Evolutionary conservation across 2,329 filamentous ascomycete genomes (phyloP), one percentile per base, ranked within the genome.

Genomic region (Microcyclosporella mali): DNA sequence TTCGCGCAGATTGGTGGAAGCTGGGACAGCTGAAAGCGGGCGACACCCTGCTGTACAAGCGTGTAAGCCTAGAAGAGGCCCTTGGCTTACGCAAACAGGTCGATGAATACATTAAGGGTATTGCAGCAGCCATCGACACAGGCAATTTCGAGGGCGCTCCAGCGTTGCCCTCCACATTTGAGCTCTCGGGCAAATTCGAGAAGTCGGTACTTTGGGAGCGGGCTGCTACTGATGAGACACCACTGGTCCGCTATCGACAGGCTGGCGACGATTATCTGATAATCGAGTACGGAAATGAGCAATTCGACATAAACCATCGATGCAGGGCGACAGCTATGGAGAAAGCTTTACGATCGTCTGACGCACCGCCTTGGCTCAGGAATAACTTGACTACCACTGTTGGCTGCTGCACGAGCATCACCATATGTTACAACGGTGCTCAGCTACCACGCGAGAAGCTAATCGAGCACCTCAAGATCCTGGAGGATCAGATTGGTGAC

Each of bases 21-120:
- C 54, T 82, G 9, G 79, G 79, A 0, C 78, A 82, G 55, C 61
- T 82, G 19, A 77, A 76, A 47, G 71, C 79, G 2, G 78, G 78
- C 3, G 73, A 79, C 52, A 73, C 66, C 2, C 49, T 81, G 32
- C 67, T 66, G 32, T 77, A 75, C 47, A 64, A 65, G 33, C 65
- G 69, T 1, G 70, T 77, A 1, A 71, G 74, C 3, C 61, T 78
- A n/a, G 64, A 72, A 15, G 69, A 73, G 49, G 75, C 77, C 0
- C 56, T 79, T 1, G 61, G 62, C 29, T 59, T 70, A 33, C 65
- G 70, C 11, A 64, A 61, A 41, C 59, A 63, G 7, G 62, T 71
- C 10, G 68, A 75, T 16, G 53, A 47, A 0, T 78, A 74, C 38
- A 53, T 79, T 1, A 55, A 65, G 16, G 55, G 56, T 1, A 55